Conservation (phyloP, 2,329 filamentous ascomycete species). For the Venturia aucupariae region DNA sequence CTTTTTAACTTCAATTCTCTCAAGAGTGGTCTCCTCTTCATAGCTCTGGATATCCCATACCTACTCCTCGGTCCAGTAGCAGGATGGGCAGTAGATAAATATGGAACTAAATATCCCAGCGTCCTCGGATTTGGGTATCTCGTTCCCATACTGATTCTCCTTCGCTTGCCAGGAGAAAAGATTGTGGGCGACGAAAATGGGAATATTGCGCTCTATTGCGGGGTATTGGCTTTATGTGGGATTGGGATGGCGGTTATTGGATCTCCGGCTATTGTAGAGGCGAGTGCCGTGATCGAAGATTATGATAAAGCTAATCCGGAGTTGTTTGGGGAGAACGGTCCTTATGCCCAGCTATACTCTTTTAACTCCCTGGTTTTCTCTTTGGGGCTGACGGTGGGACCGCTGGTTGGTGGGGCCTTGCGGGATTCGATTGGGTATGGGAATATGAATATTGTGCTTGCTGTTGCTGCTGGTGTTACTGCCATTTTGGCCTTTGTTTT, state of each 20-base stretch:
- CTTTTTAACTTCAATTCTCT: conserved; percentile 37
- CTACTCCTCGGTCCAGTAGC: conserved; percentile 9
- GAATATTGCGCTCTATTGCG: conserved; percentile 36
- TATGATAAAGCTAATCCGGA: conserved; percentile 47
- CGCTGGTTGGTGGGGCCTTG: conserved; percentile 45
- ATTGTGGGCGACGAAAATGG: neutral
- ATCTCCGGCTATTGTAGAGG: conserved; percentile 48
- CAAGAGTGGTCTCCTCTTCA: conserved; percentile 16
- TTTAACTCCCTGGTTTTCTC: conserved; percentile 56
- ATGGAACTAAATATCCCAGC: conserved; percentile 1
- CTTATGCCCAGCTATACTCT: conserved; percentile 57
- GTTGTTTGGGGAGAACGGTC: conserved; percentile 46
- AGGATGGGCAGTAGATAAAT: conserved; percentile 5
- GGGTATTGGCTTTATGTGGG: conserved; percentile 39
- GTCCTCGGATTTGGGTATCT: conserved; percentile 47
- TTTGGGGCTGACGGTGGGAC: conserved; percentile 50
- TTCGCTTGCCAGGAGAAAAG: conserved; percentile 43
- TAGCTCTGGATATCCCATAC: conserved; percentile 7
- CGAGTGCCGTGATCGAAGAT: conserved; percentile 44
- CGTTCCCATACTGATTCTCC: conserved; percentile 51
- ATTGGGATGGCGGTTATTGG: conserved; percentile 45
- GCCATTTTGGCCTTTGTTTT: conserved; percentile 36
- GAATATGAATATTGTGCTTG: conserved; percentile 47
- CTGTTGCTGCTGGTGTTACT: conserved; percentile 36
- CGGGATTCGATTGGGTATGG: conserved; percentile 46